A percentile compares a stretch with the other conserved stretches of the same genome.
Conservation (phyloP, 2,329 filamentous ascomycete species). For the Fusarium brachygibbosum region DNA sequence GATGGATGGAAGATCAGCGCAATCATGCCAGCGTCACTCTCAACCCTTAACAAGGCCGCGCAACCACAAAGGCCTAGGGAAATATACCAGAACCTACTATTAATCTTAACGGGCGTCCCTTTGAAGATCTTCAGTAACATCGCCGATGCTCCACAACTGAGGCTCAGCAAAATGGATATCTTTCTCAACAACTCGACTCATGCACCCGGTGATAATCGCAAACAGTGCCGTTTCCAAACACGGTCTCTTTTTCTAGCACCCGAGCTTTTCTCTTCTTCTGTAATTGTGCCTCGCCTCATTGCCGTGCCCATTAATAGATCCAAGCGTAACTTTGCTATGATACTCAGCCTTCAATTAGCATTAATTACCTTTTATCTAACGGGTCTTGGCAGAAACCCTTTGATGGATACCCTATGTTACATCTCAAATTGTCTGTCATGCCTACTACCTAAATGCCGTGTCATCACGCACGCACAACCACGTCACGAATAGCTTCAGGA, state of each 20-base stretch:
- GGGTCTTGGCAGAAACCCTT: slow-evolving; percentile 1
- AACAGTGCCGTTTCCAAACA: neutral
- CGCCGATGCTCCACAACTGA: slow-evolving; percentile 1
- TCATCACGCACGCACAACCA: slow-evolving; percentile 3
- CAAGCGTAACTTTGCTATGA: neutral
- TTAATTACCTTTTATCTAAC: neutral
- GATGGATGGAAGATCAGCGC: no score
- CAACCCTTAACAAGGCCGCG: neutral
- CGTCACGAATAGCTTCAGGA: slow-evolving; percentile 6
- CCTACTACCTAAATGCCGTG: neutral
- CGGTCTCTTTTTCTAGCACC: slow-evolving; percentile 1
- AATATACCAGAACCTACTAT: neutral
- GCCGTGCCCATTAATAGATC: neutral
- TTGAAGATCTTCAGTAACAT: neutral
- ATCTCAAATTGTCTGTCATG: neutral
- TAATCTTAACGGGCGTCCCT: neutral
- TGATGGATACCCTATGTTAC: neutral
- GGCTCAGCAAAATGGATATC: neutral
- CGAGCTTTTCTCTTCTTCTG: neutral
- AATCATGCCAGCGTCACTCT: neutral
- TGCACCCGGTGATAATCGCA: slow-evolving; percentile 5
- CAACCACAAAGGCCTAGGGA: neutral
- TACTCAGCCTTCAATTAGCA: slow-evolving; percentile 5
- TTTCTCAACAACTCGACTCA: neutral
- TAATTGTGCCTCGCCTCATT: neutral